These are phyloP conservation scores for Lachancea dasiensis DNA, from an alignment of 805 yeast genomes.

Conservation along the genomic window DNA sequence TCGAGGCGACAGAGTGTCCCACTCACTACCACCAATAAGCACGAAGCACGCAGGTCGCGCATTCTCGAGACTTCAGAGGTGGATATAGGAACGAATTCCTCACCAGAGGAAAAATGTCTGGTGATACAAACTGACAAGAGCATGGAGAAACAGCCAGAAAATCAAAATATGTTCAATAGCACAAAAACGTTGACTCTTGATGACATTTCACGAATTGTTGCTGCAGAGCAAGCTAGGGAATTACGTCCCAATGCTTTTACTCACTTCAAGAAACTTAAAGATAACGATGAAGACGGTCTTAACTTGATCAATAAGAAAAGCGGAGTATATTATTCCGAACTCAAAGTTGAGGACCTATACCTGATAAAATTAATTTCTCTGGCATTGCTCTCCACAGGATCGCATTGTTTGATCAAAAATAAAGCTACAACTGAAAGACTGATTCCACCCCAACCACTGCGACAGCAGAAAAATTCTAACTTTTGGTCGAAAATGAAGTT, in stretches of 20 bases:
- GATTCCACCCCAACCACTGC: constrained; percentile 69
- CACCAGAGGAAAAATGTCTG: constrained; percentile 28
- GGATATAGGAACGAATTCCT: constrained; percentile 19
- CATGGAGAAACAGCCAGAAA: constrained; percentile 43
- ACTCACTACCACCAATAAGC: constrained; percentile 41
- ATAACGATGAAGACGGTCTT: constrained; percentile 23
- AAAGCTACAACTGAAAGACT: constrained; percentile 7
- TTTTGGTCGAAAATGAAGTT: constrained; percentile 30
- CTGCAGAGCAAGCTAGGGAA: constrained; percentile 93
- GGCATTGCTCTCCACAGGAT: constrained; percentile 27
- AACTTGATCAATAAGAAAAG: constrained; percentile 20
- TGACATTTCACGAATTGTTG: constrained; percentile 94
- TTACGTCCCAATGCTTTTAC: constrained; percentile 88
- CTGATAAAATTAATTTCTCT: constrained; percentile 51
- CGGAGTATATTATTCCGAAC: constrained; percentile 56
- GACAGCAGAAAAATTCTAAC: constrained; percentile 26
- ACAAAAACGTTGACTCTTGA: constrained; percentile 87
- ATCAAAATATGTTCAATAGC: constrained; percentile 49
- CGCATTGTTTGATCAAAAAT: constrained; percentile 17
- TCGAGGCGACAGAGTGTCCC: constrained; percentile 62
- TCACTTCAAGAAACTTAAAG: constrained; percentile 51
- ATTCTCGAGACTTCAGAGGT: constrained; percentile 48
- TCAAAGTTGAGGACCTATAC: constrained; percentile 37
- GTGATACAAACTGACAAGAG: constrained; percentile 22
- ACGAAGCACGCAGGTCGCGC: constrained; percentile 59